Evolutionary conservation across 148 eudicot species (phyloP).

Genomic region (Euryodendron excelsum): DNA sequence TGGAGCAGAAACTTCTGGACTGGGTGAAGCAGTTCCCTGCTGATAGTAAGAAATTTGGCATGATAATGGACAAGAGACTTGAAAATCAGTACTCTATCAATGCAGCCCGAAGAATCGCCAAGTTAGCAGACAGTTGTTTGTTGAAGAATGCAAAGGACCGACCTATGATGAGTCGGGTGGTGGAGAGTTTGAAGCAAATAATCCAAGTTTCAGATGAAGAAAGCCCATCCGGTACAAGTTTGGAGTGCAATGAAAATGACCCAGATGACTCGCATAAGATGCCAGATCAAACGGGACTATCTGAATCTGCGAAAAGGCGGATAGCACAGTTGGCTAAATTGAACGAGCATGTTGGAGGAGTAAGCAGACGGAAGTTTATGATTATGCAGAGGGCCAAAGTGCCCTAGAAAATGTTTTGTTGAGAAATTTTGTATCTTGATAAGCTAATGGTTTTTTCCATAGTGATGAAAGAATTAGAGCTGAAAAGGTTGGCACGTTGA

Average conservation of each 20-base stretch:
- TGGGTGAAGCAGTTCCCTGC: slow-evolving; percentile 71
- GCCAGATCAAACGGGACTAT: slow-evolving; percentile 16
- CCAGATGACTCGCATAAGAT: slow-evolving; percentile 24
- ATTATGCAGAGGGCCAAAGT: slow-evolving; percentile 63
- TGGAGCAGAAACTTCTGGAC: slow-evolving; percentile 61
- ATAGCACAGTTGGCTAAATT: slow-evolving; percentile 68
- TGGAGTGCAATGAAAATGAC: slow-evolving; percentile 32
- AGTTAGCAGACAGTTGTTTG: slow-evolving; percentile 65
- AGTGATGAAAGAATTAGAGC: background rate
- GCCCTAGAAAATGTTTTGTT: slow-evolving; percentile 11
- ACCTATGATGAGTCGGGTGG: slow-evolving; percentile 78
- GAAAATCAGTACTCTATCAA: slow-evolving; percentile 49
- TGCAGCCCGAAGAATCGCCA: slow-evolving; percentile 64
- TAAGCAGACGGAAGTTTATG: slow-evolving; percentile 52
- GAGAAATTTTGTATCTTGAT: background rate
- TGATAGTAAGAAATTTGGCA: slow-evolving; percentile 52
- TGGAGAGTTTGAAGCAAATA: slow-evolving; percentile 53
- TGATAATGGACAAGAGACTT: slow-evolving; percentile 63
- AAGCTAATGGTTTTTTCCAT: background rate
- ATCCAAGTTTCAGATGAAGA: slow-evolving; percentile 30
- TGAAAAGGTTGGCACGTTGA: background rate
- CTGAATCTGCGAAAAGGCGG: slow-evolving; percentile 54
- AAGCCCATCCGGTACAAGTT: slow-evolving; percentile 23
- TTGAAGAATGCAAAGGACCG: slow-evolving; percentile 58
- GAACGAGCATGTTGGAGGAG: slow-evolving; percentile 62